Conservation (phyloP, 352 stramenopile species). For the Globisporangium orthogonon region DNA sequence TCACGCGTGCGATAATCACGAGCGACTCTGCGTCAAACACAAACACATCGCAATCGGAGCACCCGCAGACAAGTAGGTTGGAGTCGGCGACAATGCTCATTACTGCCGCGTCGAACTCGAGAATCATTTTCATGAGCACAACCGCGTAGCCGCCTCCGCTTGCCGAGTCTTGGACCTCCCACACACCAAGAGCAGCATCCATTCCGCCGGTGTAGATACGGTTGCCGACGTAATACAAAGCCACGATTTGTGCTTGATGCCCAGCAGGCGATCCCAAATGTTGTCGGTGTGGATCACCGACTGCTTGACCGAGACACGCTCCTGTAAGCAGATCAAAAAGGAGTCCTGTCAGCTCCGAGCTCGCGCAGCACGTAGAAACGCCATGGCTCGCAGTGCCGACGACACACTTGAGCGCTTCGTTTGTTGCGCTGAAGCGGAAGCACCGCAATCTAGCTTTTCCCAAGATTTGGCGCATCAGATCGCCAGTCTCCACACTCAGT, state of each 20-base stretch:
- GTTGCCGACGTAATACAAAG: slow-evolving; percentile 46
- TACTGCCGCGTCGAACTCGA: slow-evolving; percentile 67
- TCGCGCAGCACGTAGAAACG: slow-evolving; percentile 50
- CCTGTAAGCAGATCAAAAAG: slow-evolving; percentile 68
- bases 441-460: slow-evolving; percentile 60
- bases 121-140: slow-evolving; percentile 38
- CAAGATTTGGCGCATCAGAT: slow-evolving; percentile 65
- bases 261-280: slow-evolving; percentile 55
- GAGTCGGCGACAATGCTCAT: slow-evolving; percentile 56
- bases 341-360: slow-evolving; percentile 33
- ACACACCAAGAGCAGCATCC: slow-evolving; percentile 57
- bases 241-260: slow-evolving; percentile 64
- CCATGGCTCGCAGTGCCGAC: slow-evolving; percentile 65
- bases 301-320: slow-evolving; percentile 50
- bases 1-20: slow-evolving; percentile 38
- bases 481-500: slow-evolving; percentile 53
- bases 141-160: slow-evolving; percentile 51
- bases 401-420: slow-evolving; percentile 67
- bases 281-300: slow-evolving; percentile 55
- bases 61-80: slow-evolving; percentile 46
- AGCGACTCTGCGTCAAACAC: slow-evolving; percentile 45
- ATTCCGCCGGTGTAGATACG: slow-evolving; percentile 69
- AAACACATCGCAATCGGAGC: slow-evolving; percentile 69
- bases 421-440: slow-evolving; percentile 68
- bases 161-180: slow-evolving; percentile 46